Conservation (phyloP, 352 stramenopile species). For the Phytopythium sindhum region DNA sequence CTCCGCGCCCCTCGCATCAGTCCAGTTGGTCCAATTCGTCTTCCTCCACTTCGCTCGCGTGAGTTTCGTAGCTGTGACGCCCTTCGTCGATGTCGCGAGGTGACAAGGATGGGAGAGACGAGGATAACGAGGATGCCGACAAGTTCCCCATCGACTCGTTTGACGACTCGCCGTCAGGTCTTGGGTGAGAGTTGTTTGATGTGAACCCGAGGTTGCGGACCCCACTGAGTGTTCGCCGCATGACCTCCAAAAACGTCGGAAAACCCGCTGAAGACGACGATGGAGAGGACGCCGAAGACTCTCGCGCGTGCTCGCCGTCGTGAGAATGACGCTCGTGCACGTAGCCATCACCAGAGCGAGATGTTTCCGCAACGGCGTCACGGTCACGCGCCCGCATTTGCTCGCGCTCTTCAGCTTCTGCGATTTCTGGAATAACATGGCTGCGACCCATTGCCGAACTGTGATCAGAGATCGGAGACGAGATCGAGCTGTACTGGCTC, state of each 20-base stretch:
- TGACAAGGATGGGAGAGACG: slow-evolving; percentile 16
- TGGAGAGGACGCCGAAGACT: slow-evolving; percentile 24
- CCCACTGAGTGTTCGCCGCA: slow-evolving; percentile 42
- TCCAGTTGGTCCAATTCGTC: slow-evolving; percentile 73
- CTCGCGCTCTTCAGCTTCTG: slow-evolving; percentile 42
- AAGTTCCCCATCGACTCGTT: slow-evolving; percentile 8
- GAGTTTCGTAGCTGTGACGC: slow-evolving; percentile 23
- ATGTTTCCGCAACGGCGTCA: slow-evolving; percentile 9
- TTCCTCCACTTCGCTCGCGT: slow-evolving; percentile 31
- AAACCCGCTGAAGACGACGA: slow-evolving; percentile 27
- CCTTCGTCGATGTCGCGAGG: slow-evolving; percentile 4
- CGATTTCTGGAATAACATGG: slow-evolving; percentile 61
- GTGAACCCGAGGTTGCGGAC: slow-evolving; percentile 32
- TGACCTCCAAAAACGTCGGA: slow-evolving; percentile 45
- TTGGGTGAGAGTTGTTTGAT: slow-evolving; percentile 14
- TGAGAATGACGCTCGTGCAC: background rate
- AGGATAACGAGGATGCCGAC: slow-evolving; percentile 29
- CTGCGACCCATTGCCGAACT: background rate
- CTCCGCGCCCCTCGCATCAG: slow-evolving; percentile 16
- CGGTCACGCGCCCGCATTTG: slow-evolving; percentile 13
- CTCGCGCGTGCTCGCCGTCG: slow-evolving; percentile 7
- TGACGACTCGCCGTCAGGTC: slow-evolving; percentile 12
- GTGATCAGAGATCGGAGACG: slow-evolving; percentile 5
- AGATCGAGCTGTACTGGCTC: slow-evolving; percentile 10
- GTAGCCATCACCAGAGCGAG: background rate